Evolutionary conservation across 2,329 filamentous ascomycete genomes (phyloP).

Genomic region (Phaeophleospora eucalypticola): DNA sequence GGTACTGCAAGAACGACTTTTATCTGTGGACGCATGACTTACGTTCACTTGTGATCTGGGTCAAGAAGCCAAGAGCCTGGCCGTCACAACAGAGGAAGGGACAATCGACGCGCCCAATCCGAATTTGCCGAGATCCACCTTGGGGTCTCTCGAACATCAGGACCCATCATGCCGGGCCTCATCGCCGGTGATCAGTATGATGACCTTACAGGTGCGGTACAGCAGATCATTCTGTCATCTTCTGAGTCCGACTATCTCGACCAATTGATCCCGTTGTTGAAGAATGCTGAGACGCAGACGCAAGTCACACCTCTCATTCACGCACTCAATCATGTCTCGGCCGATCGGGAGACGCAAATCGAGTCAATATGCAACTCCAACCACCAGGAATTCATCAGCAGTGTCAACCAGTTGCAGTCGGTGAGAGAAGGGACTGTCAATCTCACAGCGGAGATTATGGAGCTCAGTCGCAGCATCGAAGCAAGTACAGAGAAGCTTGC

Average conservation of each 20-base stretch:
- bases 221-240: constrained; percentile 81
- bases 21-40: no score
- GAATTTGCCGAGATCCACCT: no score
- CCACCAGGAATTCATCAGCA: constrained; percentile 92
- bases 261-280: constrained; percentile 88
- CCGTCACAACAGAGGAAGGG: no score
- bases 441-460: constrained; percentile 84
- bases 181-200: constrained; percentile 41
- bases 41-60: no score
- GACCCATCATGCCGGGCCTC: constrained; percentile 32
- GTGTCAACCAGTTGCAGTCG: constrained; percentile 87
- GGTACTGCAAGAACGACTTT: no score
- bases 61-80: no score
- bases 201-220: constrained; percentile 46
- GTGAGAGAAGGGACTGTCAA: constrained; percentile 87
- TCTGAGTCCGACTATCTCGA: constrained; percentile 93
- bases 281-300: constrained; percentile 75
- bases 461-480: constrained; percentile 92
- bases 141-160: neutral
- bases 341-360: constrained; percentile 84
- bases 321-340: constrained; percentile 74
- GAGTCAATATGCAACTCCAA: constrained; percentile 92
- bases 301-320: constrained; percentile 65
- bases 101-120: no score
- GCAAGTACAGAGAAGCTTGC: constrained; percentile 90